These are phyloP conservation scores for Carex kokanica DNA, from an alignment of 176 grass and related monocot species.

Conservation along the genomic window DNA sequence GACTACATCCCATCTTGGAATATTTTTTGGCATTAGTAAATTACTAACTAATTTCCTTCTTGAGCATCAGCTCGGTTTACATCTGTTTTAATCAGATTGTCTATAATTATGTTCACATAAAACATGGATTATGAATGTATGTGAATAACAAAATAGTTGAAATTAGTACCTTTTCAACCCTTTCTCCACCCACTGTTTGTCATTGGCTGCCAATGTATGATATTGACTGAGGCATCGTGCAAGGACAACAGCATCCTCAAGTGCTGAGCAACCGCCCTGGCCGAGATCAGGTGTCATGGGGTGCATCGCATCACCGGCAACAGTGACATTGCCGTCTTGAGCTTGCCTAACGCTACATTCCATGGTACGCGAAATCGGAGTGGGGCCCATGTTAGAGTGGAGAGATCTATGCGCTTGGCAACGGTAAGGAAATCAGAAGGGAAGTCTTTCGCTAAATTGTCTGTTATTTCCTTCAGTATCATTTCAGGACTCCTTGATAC, in stretches of 20 bases:
- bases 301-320: constrained; percentile 30
- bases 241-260: constrained; percentile 34
- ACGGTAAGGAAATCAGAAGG: constrained; percentile 16
- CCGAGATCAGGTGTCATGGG: constrained; percentile 29
- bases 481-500: constrained; percentile 19
- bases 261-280: constrained; percentile 24
- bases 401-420: constrained; percentile 5
- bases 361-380: constrained; percentile 25
- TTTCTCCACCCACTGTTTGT: background rate
- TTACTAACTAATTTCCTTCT: background rate
- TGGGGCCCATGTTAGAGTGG: constrained; percentile 18
- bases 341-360: constrained; percentile 17
- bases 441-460: constrained; percentile 22
- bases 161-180: constrained; percentile 1
- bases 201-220: background rate
- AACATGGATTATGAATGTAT: background rate
- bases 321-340: constrained; percentile 13
- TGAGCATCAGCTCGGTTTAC: background rate
- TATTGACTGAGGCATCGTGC: constrained; percentile 26
- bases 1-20: background rate
- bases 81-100: background rate
- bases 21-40: background rate
- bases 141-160: background rate
- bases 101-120: background rate
- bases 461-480: constrained; percentile 21